Evolutionary conservation across 2,329 filamentous ascomycete genomes (phyloP), one percentile per base, ranked within the genome.

Genomic region (Lachnellula subtilissima): DNA sequence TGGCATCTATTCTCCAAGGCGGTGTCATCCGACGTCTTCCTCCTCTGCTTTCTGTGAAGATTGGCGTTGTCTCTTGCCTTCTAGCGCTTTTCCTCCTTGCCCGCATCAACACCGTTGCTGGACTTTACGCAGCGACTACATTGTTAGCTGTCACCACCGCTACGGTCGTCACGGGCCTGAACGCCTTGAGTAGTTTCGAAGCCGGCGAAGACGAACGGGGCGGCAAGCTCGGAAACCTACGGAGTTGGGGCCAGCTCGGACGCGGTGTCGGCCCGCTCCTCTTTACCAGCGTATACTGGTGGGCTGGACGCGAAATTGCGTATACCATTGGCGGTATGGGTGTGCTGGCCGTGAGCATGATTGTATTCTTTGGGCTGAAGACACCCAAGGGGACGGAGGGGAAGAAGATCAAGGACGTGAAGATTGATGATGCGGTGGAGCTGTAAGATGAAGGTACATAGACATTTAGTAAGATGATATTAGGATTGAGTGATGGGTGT

Each of bases 201-300:
- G 92, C 92, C 0, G 79, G 77, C 46, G 86, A 87, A 58, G 82
- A 80, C 39, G 92, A 97, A 74, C 80, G 93, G 42, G 94, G 94
- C 3, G 86, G 86, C 48, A 95, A 96, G 69, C 75, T 99, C 51
- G 94, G 94, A 3, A 86, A 89, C 56, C 80, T 97, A 64, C 80
- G 94, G 28, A 84, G 80, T 64, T 85, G 79, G 85, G 93, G 94
- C 5, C 94, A 99, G 76, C 81, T 92, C 4, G 94, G 94, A 2
- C 82, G 94, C 36, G 91, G 92, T 0, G 72, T 96, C 11, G 94
- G 94, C 0, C 94, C 94, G 0, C 72, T 99, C 4, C 74, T 96
- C 37, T 99, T 99, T 70, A 97, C 94, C 60, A 91, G 90, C 49
- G 78, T 99, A 54, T 99, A 99, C 75, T 99, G 94, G 94, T 99